Evolutionary conservation across 2,329 filamentous ascomycete species (phyloP), one percentile per base, ranked within the genome.

Genomic region (Aspergillus pseudotamarii): DNA sequence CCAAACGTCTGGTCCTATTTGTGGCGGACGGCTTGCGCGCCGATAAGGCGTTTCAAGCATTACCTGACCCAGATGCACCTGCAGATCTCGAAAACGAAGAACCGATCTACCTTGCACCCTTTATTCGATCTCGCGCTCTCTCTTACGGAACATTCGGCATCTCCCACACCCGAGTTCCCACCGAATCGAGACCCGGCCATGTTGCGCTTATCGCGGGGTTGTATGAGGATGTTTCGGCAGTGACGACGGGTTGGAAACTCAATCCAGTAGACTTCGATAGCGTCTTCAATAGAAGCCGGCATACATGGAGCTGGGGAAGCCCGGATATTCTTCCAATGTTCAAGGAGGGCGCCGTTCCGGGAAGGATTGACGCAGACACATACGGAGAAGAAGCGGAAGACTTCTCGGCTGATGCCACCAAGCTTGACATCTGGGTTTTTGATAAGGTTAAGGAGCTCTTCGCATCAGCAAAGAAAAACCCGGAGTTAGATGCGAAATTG

Each of bases 241-340:
- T 99, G 23, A 96, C 91, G 34, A 99, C 96, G 1, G 95, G 95
- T 19, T 99, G 95, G 95, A 98, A 99, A 80, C 82, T 97, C 70
- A 99, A 99, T 75, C 95, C 95, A 0, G 95, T 99, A 73, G 91
- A 98, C 75, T 99, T 99, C 73, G 95, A 99, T 81, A 98, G 94
- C 73, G 93, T 99, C 12, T 99, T 99, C 86, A 99, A 99, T 77
- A 88, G 92, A 66, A 98, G 94, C 75, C 85, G 90, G 53, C 96
- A 99, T 80, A 99, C 96, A 9, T 99, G 95, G 95, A 97, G 94
- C 78, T 99, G 95, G 95, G 95, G 95, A 2, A 97, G 94, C 74
- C 95, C 95, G 1, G 95, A 99, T 79, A 99, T 99, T 72, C 80
- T 99, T 68, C 92, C 92, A 60, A 99, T 99, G 95, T 99, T 99